Base-by-base conservation (phyloP, 192 early-diverging fungal species). In the Coemansia sp. region DNA sequence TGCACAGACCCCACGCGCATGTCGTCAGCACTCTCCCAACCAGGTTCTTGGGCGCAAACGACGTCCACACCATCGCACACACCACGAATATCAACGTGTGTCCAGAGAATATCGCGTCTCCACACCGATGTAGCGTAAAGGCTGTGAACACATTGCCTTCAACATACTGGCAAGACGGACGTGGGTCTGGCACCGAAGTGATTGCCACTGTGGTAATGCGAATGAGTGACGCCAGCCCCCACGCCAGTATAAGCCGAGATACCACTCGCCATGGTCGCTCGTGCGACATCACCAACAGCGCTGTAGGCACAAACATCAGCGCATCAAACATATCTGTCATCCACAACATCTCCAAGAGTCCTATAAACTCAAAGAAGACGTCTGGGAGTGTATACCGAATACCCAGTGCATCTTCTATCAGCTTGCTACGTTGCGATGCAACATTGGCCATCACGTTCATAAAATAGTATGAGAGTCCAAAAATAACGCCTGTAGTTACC, bases 361-460 rank as follows among this genome's bases (percentile, higher is more conserved):
- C 84, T 60, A 88, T 83, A 14, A 81, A 85, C 22, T 77, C 82
- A 59, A 86, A 88, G 58, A 85, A 78, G 38, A 83, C 77, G 38
- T 88, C 84, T 10, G 84, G 78, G 9, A 82, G 64, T 7, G 72
- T 63, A 53, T 58, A 63, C 52, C 71, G 63, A 12, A n/a, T 38
- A 19, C 78, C 78, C 30, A 81, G 64, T 32, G n/a, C 28, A 58
- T 77, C 68, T 54, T 72, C 72, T 8, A 78, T 65, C 9, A 72
- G 61, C 49, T 69, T 79, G 67, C 82, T 84, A 49, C 85, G 81
- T 62, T 84, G 74, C 22, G 83, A 85, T 0, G 87, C 87, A 7
- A 86, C 71, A 54, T 87, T 88, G 47, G 87, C 87, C 82, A 85
- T 82, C 41, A 87, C 83, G 65, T 85, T 85, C 86, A 83, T 83